Percentiles rank a stretch among this genome's conserved stretches.
phyloP scores from a whole-genome alignment of 1,139 yeast genomes.

The Blastobotrys malaysiensis region DNA sequence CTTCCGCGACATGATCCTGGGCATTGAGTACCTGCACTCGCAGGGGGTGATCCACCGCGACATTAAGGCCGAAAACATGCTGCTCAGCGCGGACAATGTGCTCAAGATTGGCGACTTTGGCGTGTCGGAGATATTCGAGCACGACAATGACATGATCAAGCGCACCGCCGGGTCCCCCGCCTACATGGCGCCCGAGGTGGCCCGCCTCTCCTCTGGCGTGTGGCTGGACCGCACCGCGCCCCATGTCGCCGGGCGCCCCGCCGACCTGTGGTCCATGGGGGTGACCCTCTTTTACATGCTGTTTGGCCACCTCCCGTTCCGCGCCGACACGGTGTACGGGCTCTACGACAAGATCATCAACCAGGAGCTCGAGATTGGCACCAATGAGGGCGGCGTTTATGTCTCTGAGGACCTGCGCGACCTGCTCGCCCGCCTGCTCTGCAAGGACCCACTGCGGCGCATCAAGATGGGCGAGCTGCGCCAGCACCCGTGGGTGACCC shows the following conservation, averaged over 20 bases:
- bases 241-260: conserved; percentile 59
- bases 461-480: conserved; percentile 49
- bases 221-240: conserved; percentile 29
- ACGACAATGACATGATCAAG: conserved; percentile 42
- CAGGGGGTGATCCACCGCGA: conserved; percentile 95
- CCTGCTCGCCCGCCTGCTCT: conserved; percentile 30
- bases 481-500: conserved; percentile 55
- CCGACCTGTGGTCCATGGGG: conserved; percentile 79
- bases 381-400: conserved; percentile 10
- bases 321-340: conserved; percentile 42
- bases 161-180: conserved; percentile 86
- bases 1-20: conserved; percentile 80
- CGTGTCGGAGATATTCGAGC: conserved; percentile 64
- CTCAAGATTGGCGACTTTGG: conserved; percentile 96
- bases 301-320: conserved; percentile 39
- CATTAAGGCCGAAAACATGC: conserved; percentile 87
- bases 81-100: conserved; percentile 64
- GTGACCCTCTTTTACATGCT: conserved; percentile 47
- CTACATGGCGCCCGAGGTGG: conserved; percentile 77
- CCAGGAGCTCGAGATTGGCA: conserved; percentile 18
- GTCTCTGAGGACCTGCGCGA: conserved; percentile 24
- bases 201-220: conserved; percentile 37
- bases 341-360: conserved; percentile 36
- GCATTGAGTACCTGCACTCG: conserved; percentile 83
- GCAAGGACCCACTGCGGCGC: conserved; percentile 53